Base-by-base conservation (phyloP, 106 monocot species). In the Phalaenopsis aphrodite region DNA sequence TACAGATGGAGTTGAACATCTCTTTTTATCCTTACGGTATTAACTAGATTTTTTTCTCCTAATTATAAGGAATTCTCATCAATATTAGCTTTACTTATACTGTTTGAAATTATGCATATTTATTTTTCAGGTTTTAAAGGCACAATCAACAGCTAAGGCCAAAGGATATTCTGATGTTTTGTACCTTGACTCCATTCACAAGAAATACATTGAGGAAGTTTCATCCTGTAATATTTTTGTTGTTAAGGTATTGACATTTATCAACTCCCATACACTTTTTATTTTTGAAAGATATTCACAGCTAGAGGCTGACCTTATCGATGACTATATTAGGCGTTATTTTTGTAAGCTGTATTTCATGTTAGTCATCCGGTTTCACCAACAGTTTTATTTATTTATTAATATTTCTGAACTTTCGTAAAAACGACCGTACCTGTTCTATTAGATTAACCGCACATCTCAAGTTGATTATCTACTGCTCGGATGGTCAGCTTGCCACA, bases 191-290 rank as follows among this genome's bases (percentile, higher is more conserved):
- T 80, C 94, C 24, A 90, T 91, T 30, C 71, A 87, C 56, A 92
- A 92, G 67, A 92, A 84, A 71, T 98, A 94, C 78, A 69, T 94
- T 56, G 97, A 98, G 79, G 97, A 98, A 83, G 97, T 86, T 42
- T 90, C 97, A 41, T 90, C 97, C 16, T 94, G 97, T 67, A 98
- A 98, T 84, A 72, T 98, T 16, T 98, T 98, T 80, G 77, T 94
- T 76, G 97, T 98, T 30, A 98, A 94, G 94, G 93, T 91, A 76
- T 19, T 38, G 39, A 21, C 49, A 5, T 16, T 58, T 65, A 5
- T 5, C 19, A 42, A 17, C 14, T 19, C 42, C 42, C 6, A 5
- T 12, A 2, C 37, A 8, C 42, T 74, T 46, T 48, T 36, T 3
- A 14, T 76, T 86, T 55, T 76, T 74, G 18, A 11, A 0, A 42